A percentile compares a stretch with the other conserved stretches of the same genome.
phyloP scores from a whole-genome alignment of 2,329 filamentous ascomycete species.

The Ambrosiella xylebori region DNA sequence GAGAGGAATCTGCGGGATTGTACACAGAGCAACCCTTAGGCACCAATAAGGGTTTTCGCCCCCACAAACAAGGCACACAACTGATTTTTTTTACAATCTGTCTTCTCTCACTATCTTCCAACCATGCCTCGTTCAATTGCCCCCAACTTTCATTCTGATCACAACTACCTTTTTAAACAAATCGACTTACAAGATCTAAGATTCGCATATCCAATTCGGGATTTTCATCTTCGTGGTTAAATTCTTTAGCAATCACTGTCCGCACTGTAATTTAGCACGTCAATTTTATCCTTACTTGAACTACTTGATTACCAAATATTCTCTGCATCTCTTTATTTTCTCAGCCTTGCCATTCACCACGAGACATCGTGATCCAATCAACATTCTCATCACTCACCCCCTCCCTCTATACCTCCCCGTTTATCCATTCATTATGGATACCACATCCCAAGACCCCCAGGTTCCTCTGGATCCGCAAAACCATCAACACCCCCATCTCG shows the following conservation, averaged over 20 bases:
- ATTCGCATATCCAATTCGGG: background rate
- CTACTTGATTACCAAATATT: too few species aligned
- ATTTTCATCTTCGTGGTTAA: background rate
- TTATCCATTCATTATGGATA: background rate
- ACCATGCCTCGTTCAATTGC: slow-evolving; percentile 10
- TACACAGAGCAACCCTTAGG: background rate
- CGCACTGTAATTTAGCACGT: too few species aligned
- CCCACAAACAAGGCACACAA: background rate
- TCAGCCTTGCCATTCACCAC: too few species aligned
- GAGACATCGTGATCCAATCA: too few species aligned
- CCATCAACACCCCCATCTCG: background rate
- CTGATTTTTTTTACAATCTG: background rate
- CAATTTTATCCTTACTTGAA: too few species aligned
- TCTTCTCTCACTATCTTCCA: slow-evolving; percentile 10
- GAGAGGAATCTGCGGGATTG: too few species aligned
- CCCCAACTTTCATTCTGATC: slow-evolving; percentile 9
- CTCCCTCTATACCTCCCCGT: too few species aligned
- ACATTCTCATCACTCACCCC: too few species aligned
- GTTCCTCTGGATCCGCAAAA: background rate
- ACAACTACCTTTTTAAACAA: background rate
- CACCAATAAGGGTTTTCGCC: background rate
- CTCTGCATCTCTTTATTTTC: too few species aligned
- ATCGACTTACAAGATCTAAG: background rate
- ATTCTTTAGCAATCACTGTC: background rate
- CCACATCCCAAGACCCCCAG: background rate